phyloP scores from a whole-genome alignment of 345 rosid species.

The Schrenkiella parvula region DNA sequence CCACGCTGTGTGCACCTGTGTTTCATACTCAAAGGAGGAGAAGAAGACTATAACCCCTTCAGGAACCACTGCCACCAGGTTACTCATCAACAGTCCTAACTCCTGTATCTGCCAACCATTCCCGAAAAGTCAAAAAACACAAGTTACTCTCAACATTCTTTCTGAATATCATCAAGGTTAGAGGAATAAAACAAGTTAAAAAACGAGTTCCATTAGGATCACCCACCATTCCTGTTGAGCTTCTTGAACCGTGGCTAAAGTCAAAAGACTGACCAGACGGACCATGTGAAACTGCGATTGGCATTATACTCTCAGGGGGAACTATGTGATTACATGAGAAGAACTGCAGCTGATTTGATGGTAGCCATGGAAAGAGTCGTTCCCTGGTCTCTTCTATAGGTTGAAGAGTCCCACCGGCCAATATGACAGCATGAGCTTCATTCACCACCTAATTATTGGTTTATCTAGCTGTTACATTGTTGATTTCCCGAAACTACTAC shows the following conservation, averaged over 20 bases:
- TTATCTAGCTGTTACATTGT: slow-evolving; percentile 13
- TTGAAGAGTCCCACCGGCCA: slow-evolving; percentile 96
- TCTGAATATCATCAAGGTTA: not conserved
- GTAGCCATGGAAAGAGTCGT: slow-evolving; percentile 84
- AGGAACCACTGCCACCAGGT: slow-evolving; percentile 72
- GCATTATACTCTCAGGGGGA: slow-evolving; percentile 77
- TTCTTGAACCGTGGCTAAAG: slow-evolving; percentile 79
- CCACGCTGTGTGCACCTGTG: slow-evolving; percentile 72
- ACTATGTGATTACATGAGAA: slow-evolving; percentile 89
- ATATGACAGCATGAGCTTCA: slow-evolving; percentile 75
- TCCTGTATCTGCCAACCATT: slow-evolving; percentile 62
- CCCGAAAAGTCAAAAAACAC: not conserved
- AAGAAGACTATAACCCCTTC: slow-evolving; percentile 92
- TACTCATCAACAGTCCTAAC: slow-evolving; percentile 81
- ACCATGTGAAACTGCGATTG: slow-evolving; percentile 75
- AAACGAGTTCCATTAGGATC: not conserved
- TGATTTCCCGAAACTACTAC: not conserved
- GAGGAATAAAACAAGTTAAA: not conserved
- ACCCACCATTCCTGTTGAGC: slow-evolving; percentile 61
- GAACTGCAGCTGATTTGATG: slow-evolving; percentile 59
- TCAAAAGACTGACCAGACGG: slow-evolving; percentile 80
- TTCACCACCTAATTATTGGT: slow-evolving; percentile 55
- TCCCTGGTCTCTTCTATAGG: slow-evolving; percentile 95
- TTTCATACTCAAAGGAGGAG: slow-evolving; percentile 89
- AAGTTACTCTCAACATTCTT: slow-evolving; percentile 9